phyloP scores from a whole-genome alignment of 257 asterid species.

The Nemophila menziesii region DNA sequence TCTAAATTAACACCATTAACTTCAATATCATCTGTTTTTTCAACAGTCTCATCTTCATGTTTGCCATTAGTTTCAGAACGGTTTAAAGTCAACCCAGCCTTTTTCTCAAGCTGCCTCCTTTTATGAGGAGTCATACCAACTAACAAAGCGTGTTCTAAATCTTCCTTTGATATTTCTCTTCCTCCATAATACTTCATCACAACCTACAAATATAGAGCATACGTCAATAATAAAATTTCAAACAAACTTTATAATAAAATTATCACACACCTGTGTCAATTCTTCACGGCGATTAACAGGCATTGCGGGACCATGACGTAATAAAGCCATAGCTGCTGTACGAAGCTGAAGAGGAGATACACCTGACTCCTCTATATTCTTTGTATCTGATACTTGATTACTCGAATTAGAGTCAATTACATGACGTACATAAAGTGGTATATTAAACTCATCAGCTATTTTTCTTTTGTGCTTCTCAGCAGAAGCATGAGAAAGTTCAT shows the following conservation, averaged over 20 bases:
- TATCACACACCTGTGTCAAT: slow-evolving; percentile 51
- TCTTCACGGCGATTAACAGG: slow-evolving; percentile 78
- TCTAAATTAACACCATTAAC: slow-evolving; percentile 12
- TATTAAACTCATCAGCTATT: slow-evolving; percentile 62
- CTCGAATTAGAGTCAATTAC: slow-evolving; percentile 44
- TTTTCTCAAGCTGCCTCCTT: slow-evolving; percentile 62
- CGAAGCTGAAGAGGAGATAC: slow-evolving; percentile 89
- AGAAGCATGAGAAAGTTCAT: slow-evolving; percentile 89
- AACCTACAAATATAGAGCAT: slow-evolving; percentile 25
- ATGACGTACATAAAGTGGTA: slow-evolving; percentile 62
- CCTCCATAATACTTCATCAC: slow-evolving; percentile 80
- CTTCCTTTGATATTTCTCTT: slow-evolving; percentile 64
- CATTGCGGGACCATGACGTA: slow-evolving; percentile 78
- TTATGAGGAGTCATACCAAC: slow-evolving; percentile 88
- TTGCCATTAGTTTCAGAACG: slow-evolving; percentile 18
- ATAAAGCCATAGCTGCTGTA: slow-evolving; percentile 88
- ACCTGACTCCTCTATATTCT: slow-evolving; percentile 42
- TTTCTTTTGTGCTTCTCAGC: slow-evolving; percentile 81
- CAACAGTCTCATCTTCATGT: slow-evolving; percentile 20
- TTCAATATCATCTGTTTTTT: slow-evolving; percentile 27
- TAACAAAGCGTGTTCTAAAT: slow-evolving; percentile 70
- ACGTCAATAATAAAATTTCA: not conserved
- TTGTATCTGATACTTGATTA: slow-evolving; percentile 21
- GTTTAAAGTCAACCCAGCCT: slow-evolving; percentile 36
- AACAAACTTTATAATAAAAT: not conserved